Percentiles rank a stretch among this genome's conserved stretches.
Evolutionary conservation across 371 early-diverging fungal species (phyloP).

Genomic region (Mucor piriformis): DNA sequence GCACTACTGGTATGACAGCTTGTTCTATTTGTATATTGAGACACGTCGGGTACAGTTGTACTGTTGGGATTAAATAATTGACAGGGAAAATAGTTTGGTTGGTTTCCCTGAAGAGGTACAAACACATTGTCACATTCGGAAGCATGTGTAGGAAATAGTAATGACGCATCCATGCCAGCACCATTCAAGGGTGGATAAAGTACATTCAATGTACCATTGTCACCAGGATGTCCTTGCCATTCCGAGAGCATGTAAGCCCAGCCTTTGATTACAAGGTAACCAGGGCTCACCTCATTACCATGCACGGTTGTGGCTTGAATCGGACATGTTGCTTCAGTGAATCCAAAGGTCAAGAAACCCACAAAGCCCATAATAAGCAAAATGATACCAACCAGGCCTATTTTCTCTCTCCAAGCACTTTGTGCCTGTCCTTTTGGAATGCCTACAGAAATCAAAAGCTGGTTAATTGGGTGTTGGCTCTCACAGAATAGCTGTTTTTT

Average conservation of each 20-base stretch:
- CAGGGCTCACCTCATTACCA: slow-evolving; percentile 38
- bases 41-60: slow-evolving; percentile 43
- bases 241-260: slow-evolving; percentile 58
- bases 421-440: slow-evolving; percentile 53
- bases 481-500: no score
- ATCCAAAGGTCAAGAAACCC: slow-evolving; percentile 65
- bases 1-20: slow-evolving; percentile 64
- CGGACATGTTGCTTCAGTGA: slow-evolving; percentile 58
- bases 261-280: slow-evolving; percentile 53
- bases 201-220: slow-evolving; percentile 45
- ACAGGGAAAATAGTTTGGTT: slow-evolving; percentile 74
- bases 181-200: slow-evolving; percentile 63
- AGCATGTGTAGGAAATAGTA: slow-evolving; percentile 65
- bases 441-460: slow-evolving; percentile 32
- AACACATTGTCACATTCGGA: slow-evolving; percentile 60
- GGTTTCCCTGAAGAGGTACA: slow-evolving; percentile 38
- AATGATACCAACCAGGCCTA: slow-evolving; percentile 73
- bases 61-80: slow-evolving; percentile 53
- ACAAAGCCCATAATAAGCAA: slow-evolving; percentile 50
- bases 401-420: slow-evolving; percentile 87
- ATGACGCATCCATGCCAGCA: slow-evolving; percentile 62
- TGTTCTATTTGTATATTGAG: slow-evolving; percentile 51
- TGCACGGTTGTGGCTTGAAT: slow-evolving; percentile 25
- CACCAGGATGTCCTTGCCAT: slow-evolving; percentile 54
- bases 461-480: no score